phyloP scores from a whole-genome alignment of 163 green algal species.

The Volvox carteri region DNA sequence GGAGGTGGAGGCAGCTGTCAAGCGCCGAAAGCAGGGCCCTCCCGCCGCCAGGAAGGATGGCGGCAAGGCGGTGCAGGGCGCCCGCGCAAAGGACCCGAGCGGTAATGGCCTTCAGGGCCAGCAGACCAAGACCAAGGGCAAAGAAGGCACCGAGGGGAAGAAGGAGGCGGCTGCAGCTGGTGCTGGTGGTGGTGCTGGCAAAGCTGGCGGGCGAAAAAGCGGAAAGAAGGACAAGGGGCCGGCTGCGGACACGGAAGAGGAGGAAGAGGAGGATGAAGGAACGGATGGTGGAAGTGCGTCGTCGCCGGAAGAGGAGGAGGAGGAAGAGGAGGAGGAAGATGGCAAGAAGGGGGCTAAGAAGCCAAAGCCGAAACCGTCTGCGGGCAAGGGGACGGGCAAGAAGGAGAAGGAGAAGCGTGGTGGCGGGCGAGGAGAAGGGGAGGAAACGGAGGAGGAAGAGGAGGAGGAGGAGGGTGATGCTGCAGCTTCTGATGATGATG shows the following conservation, averaged over 20 bases:
- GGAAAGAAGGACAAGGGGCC: not conserved
- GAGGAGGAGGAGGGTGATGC: no score
- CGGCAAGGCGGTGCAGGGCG: no score
- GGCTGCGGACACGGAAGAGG: conserved; percentile 4
- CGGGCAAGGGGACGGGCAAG: not conserved
- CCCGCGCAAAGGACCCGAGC: no score
- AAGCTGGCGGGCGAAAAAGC: not conserved
- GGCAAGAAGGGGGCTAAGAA: not conserved
- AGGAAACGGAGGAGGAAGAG: not conserved
- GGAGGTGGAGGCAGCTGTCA: not conserved
- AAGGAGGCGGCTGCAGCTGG: not conserved
- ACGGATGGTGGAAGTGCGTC: not conserved
- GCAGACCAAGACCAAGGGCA: not conserved
- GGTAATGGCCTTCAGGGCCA: not conserved
- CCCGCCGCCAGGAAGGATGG: no score
- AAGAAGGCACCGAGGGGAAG: not conserved
- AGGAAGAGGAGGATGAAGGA: not conserved
- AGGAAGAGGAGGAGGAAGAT: not conserved
- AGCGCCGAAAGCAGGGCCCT: conserved; percentile 9
- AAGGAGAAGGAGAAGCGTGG: not conserved
- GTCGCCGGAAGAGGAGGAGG: conserved; percentile 11
- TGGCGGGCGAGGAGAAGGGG: not conserved
- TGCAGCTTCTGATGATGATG: no score
- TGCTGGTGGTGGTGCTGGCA: not conserved
- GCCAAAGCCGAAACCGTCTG: not conserved